A percentile compares a stretch with the other conserved stretches of the same genome.
phyloP scores from a whole-genome alignment of 495 filamentous ascomycete species.

The Tuber indicum region DNA sequence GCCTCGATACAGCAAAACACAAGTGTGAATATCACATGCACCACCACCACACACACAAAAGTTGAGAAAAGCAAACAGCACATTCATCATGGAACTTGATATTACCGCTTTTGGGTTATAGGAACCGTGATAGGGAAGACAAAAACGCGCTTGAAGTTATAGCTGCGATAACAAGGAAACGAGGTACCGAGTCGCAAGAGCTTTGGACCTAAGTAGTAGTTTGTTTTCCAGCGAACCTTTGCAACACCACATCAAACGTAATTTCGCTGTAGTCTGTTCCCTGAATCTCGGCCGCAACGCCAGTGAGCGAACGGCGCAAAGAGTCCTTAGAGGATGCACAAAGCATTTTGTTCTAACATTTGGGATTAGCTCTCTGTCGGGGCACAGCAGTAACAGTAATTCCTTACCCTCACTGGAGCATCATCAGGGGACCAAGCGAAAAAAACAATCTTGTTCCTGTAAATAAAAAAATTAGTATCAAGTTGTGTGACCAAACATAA shows the following conservation, averaged over 20 bases:
- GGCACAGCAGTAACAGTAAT: background rate
- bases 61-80: slow-evolving; percentile 26
- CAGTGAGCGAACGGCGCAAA: slow-evolving; percentile 79
- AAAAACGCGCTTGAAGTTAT: slow-evolving; percentile 15
- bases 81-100: slow-evolving; percentile 25
- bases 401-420: slow-evolving; percentile 67
- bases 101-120: slow-evolving; percentile 18
- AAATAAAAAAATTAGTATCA: background rate
- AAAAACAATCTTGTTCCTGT: slow-evolving; percentile 91
- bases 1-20: slow-evolving; percentile 37
- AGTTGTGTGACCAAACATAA: background rate
- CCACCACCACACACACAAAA: slow-evolving; percentile 16
- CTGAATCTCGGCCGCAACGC: slow-evolving; percentile 74
- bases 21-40: slow-evolving; percentile 28
- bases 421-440: slow-evolving; percentile 88
- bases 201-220: slow-evolving; percentile 11
- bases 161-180: background rate
- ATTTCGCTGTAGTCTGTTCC: slow-evolving; percentile 89
- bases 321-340: slow-evolving; percentile 94
- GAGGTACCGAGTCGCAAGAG: slow-evolving; percentile 13
- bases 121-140: slow-evolving; percentile 21
- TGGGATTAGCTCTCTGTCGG: slow-evolving; percentile 21
- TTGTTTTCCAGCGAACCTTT: slow-evolving; percentile 44
- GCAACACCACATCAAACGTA: slow-evolving; percentile 71
- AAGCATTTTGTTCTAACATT: slow-evolving; percentile 72